phyloP scores from a whole-genome alignment of 148 eudicot species.

The Persicaria maculosa region DNA sequence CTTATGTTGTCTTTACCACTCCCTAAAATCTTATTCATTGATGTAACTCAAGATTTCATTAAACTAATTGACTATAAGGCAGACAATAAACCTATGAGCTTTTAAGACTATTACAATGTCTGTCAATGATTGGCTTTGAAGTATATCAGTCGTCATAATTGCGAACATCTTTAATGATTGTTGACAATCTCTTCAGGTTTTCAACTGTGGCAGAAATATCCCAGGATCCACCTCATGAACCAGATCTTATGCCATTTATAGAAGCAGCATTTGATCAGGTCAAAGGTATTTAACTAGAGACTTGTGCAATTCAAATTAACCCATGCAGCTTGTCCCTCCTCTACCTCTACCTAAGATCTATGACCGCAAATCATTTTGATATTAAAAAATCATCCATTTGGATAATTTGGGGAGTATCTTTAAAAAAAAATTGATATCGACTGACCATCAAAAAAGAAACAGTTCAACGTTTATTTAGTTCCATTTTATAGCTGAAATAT shows the following conservation, averaged over 20 bases:
- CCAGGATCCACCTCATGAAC: conserved; percentile 26
- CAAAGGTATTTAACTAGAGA: conserved; percentile 40
- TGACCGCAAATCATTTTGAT: not conserved
- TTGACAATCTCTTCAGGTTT: conserved; percentile 47
- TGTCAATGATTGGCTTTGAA: not conserved
- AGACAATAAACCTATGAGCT: not conserved
- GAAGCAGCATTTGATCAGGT: conserved; percentile 38
- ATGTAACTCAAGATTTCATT: not conserved
- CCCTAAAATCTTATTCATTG: not conserved
- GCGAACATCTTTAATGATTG: not conserved
- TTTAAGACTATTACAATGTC: not conserved
- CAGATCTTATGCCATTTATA: conserved; percentile 45
- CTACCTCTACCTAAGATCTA: not conserved
- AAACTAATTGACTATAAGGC: not conserved
- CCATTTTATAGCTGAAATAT: not conserved
- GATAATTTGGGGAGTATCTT: not conserved
- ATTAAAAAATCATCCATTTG: not conserved
- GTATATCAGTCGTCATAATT: not conserved
- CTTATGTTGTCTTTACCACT: not conserved
- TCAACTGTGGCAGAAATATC: conserved; percentile 46
- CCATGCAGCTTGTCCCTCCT: not conserved
- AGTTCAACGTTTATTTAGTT: not conserved
- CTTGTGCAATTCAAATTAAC: not conserved
- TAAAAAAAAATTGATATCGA: not conserved
- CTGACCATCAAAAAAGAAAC: not conserved